Percentiles rank a stretch among this genome's conserved stretches.
Evolutionary conservation across 306 rosid genomes (phyloP).

Genomic region (Fragaria vesca): DNA sequence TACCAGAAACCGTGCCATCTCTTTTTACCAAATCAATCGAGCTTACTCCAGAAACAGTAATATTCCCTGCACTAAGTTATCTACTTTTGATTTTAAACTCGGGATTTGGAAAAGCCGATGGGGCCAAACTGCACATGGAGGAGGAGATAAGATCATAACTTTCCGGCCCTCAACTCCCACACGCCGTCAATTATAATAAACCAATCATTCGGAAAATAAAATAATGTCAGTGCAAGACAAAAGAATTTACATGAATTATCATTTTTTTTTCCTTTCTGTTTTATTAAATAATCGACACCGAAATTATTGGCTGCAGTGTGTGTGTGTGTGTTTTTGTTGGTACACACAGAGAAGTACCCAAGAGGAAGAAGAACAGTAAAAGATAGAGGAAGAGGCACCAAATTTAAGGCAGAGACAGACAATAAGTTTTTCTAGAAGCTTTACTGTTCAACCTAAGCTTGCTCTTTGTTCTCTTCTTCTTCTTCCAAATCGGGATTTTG

Average conservation of each 20-base stretch:
- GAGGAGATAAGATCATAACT: conserved; percentile 6
- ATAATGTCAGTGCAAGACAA: not conserved
- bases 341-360: not conserved
- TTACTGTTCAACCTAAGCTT: not conserved
- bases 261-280: not conserved
- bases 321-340: not conserved
- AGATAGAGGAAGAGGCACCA: not conserved
- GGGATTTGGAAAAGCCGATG: conserved; percentile 6
- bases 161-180: not conserved
- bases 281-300: conserved; percentile 9
- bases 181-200: not conserved
- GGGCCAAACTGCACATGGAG: not conserved
- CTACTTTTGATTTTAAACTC: not conserved
- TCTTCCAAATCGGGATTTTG: not conserved
- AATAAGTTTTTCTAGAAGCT: conserved; percentile 3
- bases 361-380: not conserved
- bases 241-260: not conserved
- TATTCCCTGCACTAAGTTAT: not conserved
- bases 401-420: not conserved
- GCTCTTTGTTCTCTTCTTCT: conserved; percentile 4
- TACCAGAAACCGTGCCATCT: not conserved
- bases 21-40: not conserved
- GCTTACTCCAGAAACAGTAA: not conserved
- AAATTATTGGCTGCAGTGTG: not conserved
- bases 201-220: not conserved